Evolutionary conservation across 176 grass and related monocot species (phyloP).

Genomic region (Ampelocalamus luodianensis): DNA sequence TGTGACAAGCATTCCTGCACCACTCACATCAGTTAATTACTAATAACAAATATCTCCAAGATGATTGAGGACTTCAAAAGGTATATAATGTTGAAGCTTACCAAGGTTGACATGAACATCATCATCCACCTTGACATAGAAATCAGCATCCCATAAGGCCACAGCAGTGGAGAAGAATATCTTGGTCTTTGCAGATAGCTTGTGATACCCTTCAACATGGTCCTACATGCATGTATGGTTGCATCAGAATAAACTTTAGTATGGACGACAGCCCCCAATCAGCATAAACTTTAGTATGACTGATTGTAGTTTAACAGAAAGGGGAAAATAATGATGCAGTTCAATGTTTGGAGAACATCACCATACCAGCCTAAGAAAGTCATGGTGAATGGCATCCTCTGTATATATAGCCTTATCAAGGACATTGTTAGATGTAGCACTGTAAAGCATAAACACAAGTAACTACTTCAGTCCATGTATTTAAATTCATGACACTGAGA

Average conservation of each 20-base stretch:
- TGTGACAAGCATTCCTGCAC: constrained; percentile 74
- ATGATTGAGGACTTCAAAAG: not conserved
- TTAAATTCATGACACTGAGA: constrained; percentile 1
- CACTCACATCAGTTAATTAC: constrained; percentile 1
- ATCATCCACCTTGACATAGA: constrained; percentile 99
- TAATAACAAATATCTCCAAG: not conserved
- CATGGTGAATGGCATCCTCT: constrained; percentile 75
- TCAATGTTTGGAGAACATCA: not conserved
- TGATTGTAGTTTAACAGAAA: not conserved
- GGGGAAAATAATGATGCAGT: not conserved
- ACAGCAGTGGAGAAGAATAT: constrained; percentile 88
- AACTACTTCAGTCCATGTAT: constrained; percentile 10
- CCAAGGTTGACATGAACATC: constrained; percentile 92
- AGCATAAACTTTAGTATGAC: constrained; percentile 24
- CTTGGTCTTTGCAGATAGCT: constrained; percentile 96
- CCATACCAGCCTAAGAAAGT: constrained; percentile 91
- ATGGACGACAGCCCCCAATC: not conserved
- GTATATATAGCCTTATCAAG: constrained; percentile 81
- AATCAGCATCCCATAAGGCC: constrained; percentile 90
- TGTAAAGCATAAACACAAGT: constrained; percentile 48
- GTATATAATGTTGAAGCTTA: constrained; percentile 28
- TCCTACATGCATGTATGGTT: constrained; percentile 51
- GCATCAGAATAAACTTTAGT: constrained; percentile 27
- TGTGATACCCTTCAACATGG: constrained; percentile 94
- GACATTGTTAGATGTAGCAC: constrained; percentile 79